Evolutionary conservation across 331 rosid species (phyloP).

Genomic region (Stylosanthes scabra): DNA sequence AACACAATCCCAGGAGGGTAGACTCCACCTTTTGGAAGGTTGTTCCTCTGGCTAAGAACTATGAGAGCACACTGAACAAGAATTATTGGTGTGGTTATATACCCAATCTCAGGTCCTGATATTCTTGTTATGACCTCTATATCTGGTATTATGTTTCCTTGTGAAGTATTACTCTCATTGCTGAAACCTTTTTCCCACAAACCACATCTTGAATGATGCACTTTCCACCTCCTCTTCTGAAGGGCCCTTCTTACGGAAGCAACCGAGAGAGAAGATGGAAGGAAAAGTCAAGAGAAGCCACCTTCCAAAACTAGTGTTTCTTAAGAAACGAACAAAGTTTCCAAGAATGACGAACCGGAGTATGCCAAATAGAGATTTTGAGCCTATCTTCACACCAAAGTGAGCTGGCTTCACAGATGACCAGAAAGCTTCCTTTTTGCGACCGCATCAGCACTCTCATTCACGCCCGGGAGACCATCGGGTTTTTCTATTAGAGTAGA

Average conservation of each 20-base stretch:
- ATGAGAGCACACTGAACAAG: constrained; percentile 80
- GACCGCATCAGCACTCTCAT: constrained; percentile 52
- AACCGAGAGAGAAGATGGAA: constrained; percentile 70
- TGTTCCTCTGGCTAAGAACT: constrained; percentile 60
- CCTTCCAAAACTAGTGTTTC: constrained; percentile 59
- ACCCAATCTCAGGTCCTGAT: constrained; percentile 85
- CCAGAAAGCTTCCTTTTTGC: constrained; percentile 68
- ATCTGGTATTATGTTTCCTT: constrained; percentile 60
- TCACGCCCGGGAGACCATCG: constrained; percentile 66
- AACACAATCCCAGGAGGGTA: constrained; percentile 75
- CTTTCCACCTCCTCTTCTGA: constrained; percentile 72
- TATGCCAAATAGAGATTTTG: constrained; percentile 65
- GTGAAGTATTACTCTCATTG: constrained; percentile 39
- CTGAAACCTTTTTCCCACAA: constrained; percentile 67
- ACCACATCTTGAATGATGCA: constrained; percentile 89
- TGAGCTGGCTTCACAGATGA: constrained; percentile 72
- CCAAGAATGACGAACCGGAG: constrained; percentile 52
- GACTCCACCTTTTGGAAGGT: constrained; percentile 77
- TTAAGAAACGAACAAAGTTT: constrained; percentile 62
- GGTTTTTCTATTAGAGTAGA: constrained; percentile 61
- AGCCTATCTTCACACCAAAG: constrained; percentile 76
- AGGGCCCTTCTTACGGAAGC: constrained; percentile 81
- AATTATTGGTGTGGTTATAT: constrained; percentile 74
- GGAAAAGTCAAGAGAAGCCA: constrained; percentile 77
- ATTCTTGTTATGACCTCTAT: constrained; percentile 77